Evolutionary conservation across 2,329 filamentous ascomycete species (phyloP), one percentile per base, ranked within the genome.

Genomic region (Corynespora cassiicola): DNA sequence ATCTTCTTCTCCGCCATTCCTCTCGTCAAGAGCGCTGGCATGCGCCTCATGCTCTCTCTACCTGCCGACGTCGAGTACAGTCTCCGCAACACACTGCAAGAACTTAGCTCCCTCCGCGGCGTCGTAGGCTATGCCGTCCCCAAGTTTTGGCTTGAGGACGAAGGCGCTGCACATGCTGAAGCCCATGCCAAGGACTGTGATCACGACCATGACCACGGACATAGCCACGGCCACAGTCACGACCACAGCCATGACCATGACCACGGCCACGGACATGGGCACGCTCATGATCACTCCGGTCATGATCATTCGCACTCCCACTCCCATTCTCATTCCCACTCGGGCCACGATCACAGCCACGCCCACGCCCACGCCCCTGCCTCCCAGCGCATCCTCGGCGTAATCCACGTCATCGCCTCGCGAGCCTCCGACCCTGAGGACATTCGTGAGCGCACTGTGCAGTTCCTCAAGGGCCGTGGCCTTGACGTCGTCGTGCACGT

Each of bases 1-100:
- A 99, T 99, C 52, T 91, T 96, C 65, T 80, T 87, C n/a, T 95
- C 91, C 7, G 89, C 94, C 0, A 82, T 92, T 19, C 94, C 94
- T 1, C 79, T 99, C 1, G 90, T 99, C 15, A 84, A 83, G 46
- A 90, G 87, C 11, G 90, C 88, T 1, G 94, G 90, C 1, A 87
- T 86, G 56, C 86, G 88, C 14, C 75, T 99, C 3, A 76, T 99
- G 15, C 79, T 99, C 3, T 89, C 90, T 12, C 80, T 97, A 2
- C 89, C 94, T 0, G 88, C 88, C 26, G 85, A 89, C 47, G 80
- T 86, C 8, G 94, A 99, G 63, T 97, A 96, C 66, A 86, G 82
- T 42, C 79, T 97, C 39, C 87, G 94, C 42, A 90, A 94, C 61
- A 87, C 87, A 0, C 76, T 99, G 7, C 86, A 89, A 2, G 91